These are phyloP conservation scores for Pythium rhizo-oryzae DNA, from an alignment of 352 stramenopile species.

Conservation along the genomic window DNA sequence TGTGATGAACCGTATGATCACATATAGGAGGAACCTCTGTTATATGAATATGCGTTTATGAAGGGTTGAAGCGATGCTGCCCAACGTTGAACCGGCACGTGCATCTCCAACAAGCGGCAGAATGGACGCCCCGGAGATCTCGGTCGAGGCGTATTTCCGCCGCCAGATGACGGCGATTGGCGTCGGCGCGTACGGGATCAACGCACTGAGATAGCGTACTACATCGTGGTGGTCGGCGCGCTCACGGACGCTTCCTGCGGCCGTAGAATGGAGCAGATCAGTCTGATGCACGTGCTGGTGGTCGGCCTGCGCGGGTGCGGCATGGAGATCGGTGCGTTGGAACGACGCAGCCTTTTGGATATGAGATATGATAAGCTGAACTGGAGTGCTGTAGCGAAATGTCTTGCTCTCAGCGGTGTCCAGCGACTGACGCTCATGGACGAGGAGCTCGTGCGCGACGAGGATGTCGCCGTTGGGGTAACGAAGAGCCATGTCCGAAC, in stretches of 20 bases:
- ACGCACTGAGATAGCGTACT: background rate
- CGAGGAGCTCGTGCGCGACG: constrained; percentile 43
- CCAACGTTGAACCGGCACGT: constrained; percentile 21
- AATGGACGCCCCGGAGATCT: constrained; percentile 12
- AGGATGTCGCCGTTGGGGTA: constrained; percentile 38
- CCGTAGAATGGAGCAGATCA: constrained; percentile 44
- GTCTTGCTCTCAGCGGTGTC: constrained; percentile 36
- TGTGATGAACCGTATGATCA: background rate
- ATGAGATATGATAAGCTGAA: background rate
- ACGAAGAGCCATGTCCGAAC: background rate
- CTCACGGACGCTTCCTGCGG: background rate
- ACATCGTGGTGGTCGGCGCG: background rate
- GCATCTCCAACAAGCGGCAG: background rate
- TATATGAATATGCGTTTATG: background rate
- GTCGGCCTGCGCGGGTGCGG: constrained; percentile 44
- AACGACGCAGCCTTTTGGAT: background rate
- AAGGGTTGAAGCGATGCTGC: constrained; percentile 5
- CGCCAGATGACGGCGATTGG: constrained; percentile 37
- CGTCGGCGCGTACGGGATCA: constrained; percentile 21
- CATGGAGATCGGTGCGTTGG: constrained; percentile 43
- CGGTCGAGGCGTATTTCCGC: constrained; percentile 36
- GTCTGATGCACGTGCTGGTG: constrained; percentile 47
- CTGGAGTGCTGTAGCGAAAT: constrained; percentile 33
- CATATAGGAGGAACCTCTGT: background rate
- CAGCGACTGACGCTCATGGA: constrained; percentile 47